phyloP scores from a whole-genome alignment of 2,329 filamentous ascomycete species.

The Zymoseptoria ardabiliae region DNA sequence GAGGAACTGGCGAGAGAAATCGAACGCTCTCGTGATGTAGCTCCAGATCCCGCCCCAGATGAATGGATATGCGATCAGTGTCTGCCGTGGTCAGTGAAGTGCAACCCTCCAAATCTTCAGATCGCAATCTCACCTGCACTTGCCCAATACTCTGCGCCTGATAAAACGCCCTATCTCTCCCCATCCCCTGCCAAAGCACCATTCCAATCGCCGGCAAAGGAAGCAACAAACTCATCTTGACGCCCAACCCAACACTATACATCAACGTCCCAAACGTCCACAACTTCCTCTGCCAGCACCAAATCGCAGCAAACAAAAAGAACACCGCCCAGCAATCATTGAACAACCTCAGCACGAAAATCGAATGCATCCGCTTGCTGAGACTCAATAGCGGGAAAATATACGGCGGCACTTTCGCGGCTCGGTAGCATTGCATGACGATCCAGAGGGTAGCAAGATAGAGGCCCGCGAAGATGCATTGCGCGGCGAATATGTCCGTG shows the following conservation, averaged over 20 bases:
- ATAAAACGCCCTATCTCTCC: slow-evolving; percentile 57
- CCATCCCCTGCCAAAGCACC: slow-evolving; percentile 66
- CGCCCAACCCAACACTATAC: slow-evolving; percentile 74
- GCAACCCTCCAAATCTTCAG: neutral
- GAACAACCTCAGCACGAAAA: slow-evolving; percentile 87
- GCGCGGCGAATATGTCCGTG: slow-evolving; percentile 68
- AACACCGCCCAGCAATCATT: slow-evolving; percentile 88
- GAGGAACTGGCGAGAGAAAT: slow-evolving; percentile 82
- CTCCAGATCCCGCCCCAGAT: slow-evolving; percentile 55
- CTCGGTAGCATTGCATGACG: slow-evolving; percentile 75
- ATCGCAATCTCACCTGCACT: slow-evolving; percentile 57
- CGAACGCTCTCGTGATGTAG: slow-evolving; percentile 79
- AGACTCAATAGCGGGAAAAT: slow-evolving; percentile 77
- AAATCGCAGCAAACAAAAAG: slow-evolving; percentile 76
- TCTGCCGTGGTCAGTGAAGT: slow-evolving; percentile 31
- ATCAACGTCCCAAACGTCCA: slow-evolving; percentile 67
- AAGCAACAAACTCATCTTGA: slow-evolving; percentile 90
- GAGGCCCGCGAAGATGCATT: slow-evolving; percentile 70
- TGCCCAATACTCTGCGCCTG: slow-evolving; percentile 66
- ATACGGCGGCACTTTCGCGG: slow-evolving; percentile 75
- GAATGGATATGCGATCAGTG: slow-evolving; percentile 60
- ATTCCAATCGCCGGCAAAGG: slow-evolving; percentile 73
- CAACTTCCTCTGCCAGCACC: slow-evolving; percentile 62
- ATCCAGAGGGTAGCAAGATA: slow-evolving; percentile 70
- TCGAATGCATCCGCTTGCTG: slow-evolving; percentile 87